These are phyloP conservation scores for Bombardia bombarda DNA, from an alignment of 495 filamentous ascomycete species.

Conservation along the genomic window DNA sequence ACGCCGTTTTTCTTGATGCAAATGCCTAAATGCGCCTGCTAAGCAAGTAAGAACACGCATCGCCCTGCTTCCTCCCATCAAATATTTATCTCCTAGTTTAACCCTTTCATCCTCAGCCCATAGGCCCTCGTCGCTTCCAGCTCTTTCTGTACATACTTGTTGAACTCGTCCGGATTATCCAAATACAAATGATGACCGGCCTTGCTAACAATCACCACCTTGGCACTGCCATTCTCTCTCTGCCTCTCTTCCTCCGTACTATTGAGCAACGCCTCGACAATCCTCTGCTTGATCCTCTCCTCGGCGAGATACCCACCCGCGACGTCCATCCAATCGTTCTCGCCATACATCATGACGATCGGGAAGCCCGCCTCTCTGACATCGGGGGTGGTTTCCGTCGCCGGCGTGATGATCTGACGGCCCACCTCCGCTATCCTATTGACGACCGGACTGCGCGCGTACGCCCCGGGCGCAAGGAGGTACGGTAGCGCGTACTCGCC, in stretches of 20 bases:
- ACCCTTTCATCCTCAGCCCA: constrained; percentile 1
- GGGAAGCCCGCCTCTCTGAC: constrained; percentile 67
- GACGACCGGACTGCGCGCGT: constrained; percentile 82
- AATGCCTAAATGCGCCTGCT: too few relatives aligned
- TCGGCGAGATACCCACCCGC: constrained; percentile 74
- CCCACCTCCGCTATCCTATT: constrained; percentile 81
- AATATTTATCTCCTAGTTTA: not conserved
- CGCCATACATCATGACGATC: constrained; percentile 88
- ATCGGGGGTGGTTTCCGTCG: constrained; percentile 24
- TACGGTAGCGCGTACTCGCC: constrained; percentile 94
- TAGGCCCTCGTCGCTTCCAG: constrained; percentile 56
- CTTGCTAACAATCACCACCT: constrained; percentile 72
- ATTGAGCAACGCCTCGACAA: constrained; percentile 44
- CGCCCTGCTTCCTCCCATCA: too few relatives aligned
- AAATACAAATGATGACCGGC: constrained; percentile 94
- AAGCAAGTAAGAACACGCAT: too few relatives aligned
- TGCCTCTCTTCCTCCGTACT: constrained; percentile 60
- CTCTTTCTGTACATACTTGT: constrained; percentile 63
- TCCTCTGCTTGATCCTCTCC: constrained; percentile 68
- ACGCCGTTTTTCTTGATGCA: too few relatives aligned
- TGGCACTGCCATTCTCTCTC: constrained; percentile 69
- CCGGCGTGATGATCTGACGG: constrained; percentile 44
- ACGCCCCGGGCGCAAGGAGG: constrained; percentile 86
- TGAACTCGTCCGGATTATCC: constrained; percentile 86
- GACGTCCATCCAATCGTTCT: constrained; percentile 98